Percentiles rank a stretch among this genome's conserved stretches.
Conservation (phyloP, 768 basidiomycete genomes). For the Lepiota brunneoincarnata region DNA sequence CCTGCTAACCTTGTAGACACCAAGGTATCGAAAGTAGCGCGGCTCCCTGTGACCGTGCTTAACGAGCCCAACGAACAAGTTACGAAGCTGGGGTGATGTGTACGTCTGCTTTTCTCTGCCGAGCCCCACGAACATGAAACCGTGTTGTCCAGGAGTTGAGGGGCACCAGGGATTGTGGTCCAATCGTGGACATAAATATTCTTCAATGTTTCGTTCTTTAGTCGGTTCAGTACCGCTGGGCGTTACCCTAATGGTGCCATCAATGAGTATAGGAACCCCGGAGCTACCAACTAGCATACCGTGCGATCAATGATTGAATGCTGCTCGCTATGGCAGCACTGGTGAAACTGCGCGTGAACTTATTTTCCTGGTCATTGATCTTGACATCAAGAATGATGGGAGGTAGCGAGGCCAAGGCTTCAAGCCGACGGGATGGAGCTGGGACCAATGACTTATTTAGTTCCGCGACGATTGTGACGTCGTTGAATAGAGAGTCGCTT, state of each 20-base stretch:
- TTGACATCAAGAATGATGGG: conserved; percentile 22
- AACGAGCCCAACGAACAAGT: conserved; percentile 44
- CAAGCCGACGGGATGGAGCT: conserved; percentile 21
- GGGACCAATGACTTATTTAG: neutral
- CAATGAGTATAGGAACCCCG: neutral
- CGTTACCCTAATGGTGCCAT: conserved; percentile 20
- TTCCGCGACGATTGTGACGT: conserved; percentile 10
- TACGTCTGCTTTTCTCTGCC: conserved; percentile 44
- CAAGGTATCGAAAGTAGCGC: conserved; percentile 43
- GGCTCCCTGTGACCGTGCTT: conserved; percentile 19
- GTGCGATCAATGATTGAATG: conserved; percentile 34
- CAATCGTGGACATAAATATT: conserved; percentile 48
- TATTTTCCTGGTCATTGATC: conserved; percentile 21
- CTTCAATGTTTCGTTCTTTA: conserved; percentile 29
- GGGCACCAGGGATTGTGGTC: conserved; percentile 58
- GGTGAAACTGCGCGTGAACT: conserved; percentile 39
- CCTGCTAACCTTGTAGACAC: conserved; percentile 42
- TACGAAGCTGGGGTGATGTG: conserved; percentile 32
- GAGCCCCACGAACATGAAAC: conserved; percentile 56
- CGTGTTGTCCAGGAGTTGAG: conserved; percentile 43
- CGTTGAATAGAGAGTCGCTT: conserved; percentile 9
- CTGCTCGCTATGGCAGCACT: conserved; percentile 36
- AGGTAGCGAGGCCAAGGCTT: conserved; percentile 21
- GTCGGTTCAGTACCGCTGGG: conserved; percentile 26
- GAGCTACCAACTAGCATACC: conserved; percentile 21